Evolutionary conservation across 2,329 filamentous ascomycete species (phyloP).

Genomic region (Aureobasidium namibiae): DNA sequence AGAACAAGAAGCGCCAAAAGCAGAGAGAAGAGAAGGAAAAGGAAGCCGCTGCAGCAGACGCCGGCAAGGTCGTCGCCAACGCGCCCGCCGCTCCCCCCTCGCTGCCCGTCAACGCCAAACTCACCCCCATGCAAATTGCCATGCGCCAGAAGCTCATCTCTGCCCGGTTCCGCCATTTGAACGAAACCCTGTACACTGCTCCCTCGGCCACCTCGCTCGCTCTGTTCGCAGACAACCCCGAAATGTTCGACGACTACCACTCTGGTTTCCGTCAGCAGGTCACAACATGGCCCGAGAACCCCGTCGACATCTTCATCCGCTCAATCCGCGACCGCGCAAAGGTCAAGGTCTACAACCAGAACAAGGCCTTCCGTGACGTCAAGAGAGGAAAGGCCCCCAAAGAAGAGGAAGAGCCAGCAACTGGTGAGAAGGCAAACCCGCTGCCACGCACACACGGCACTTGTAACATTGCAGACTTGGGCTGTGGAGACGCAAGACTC

Average conservation of each 20-base stretch:
- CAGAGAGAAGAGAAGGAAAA: conserved; percentile 1
- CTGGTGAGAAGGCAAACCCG: conserved; percentile 26
- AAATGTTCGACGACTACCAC: conserved; percentile 95
- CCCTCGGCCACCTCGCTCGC: conserved; percentile 75
- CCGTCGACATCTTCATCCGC: conserved; percentile 76
- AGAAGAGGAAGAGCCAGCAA: conserved; percentile 17
- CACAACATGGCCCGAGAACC: conserved; percentile 92
- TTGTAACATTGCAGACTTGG: conserved; percentile 80
- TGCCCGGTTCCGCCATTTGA: conserved; percentile 92
- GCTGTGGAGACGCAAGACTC: conserved; percentile 85
- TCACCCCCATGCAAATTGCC: conserved; percentile 85
- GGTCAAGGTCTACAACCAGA: conserved; percentile 33
- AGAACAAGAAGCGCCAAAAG: conserved; percentile 17
- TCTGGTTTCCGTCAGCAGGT: conserved; percentile 94
- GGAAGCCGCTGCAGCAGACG: conserved; percentile 33
- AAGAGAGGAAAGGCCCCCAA: conserved; percentile 33
- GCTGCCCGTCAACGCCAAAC: conserved; percentile 43
- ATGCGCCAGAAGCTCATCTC: conserved; percentile 95
- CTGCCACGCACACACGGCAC: conserved; percentile 64
- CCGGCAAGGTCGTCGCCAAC: conserved; percentile 19
- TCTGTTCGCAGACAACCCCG: conserved; percentile 75
- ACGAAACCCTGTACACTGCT: conserved; percentile 91
- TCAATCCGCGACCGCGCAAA: conserved; percentile 62
- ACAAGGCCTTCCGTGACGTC: conserved; percentile 25
- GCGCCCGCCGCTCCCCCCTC: conserved; percentile 23